Base-by-base conservation (phyloP, 352 stramenopile genomes). In the Aphanomyces invadans region DNA sequence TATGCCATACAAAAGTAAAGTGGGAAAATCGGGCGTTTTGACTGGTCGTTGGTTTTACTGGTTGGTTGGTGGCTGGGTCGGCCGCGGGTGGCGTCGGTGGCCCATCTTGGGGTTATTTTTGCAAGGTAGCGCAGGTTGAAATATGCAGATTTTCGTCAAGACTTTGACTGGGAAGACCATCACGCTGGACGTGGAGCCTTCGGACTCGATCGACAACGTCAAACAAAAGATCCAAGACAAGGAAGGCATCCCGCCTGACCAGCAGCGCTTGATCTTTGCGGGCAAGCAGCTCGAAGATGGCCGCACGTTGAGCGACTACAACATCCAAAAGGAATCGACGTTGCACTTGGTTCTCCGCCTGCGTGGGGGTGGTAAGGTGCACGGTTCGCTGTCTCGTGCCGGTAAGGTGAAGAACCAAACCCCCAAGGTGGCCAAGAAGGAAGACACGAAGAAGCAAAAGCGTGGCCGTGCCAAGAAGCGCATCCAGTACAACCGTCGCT, bases 371-470 rank as follows among this genome's bases (percentile, higher is more conserved):
- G 96, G 95, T 83, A 98, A 98, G 90, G 96, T 99, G 78, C 97
- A 99, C 95, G 97, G 97, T 93, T 99, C 97, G 73, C 84, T 99
- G 74, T 96, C 97, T 83, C 97, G 97, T 98, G 97, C 97, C 80
- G 97, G 97, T 95, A 99, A 99, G 88, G 97, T 99, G 51, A 99
- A 99, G 89, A 95, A 96, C 76, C 97, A 99, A 85, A 99, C 97
- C 53, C 97, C 97, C 73, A 99, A 99, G 93, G 96, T 99, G 46
- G 92, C 97, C 78, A 97, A 97, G 80, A 81, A 97, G 83, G 97
- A 99, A 81, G 97, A 98, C 77, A 97, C 77, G 73, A 95, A 99
- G 91, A 99, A 99, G 83, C 78, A 94, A 74, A 93, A 97, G 66
- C 95, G 88, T 62, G 97, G 97, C 76, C 95, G 97, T 66, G 97